A percentile compares a stretch with the other conserved stretches of the same genome.
These are phyloP conservation scores for Anaeramoeba ignava DNA, from an alignment of 78 protist species.

Conservation along the genomic window DNA sequence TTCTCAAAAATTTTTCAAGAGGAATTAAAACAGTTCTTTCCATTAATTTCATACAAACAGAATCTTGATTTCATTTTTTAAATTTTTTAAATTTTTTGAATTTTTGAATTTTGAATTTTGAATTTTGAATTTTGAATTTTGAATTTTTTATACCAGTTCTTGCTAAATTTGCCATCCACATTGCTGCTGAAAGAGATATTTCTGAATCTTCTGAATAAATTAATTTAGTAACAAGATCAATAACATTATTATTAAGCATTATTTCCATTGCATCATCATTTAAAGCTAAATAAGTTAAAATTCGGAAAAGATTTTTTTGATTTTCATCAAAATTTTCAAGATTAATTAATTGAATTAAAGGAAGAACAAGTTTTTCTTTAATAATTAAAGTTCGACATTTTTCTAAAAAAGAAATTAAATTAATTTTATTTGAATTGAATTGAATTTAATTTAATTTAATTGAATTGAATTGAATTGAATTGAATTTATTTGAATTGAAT, in stretches of 20 bases:
- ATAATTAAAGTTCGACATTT: no score
- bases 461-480: no score
- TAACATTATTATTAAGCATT: not conserved
- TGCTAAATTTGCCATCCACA: not conserved
- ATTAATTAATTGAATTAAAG: not conserved
- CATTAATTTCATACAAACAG: not conserved
- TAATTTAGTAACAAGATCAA: not conserved
- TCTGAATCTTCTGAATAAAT: not conserved
- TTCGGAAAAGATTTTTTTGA: not conserved
- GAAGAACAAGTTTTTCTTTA: no score
- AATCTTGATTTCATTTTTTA: no score
- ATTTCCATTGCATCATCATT: not conserved
- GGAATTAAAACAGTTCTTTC: not conserved
- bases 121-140: no score
- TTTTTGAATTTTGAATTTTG: no score
- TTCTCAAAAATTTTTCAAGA: not conserved
- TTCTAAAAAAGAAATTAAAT: no score
- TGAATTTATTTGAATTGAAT: no score
- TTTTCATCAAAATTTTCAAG: not conserved
- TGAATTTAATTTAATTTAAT: no score
- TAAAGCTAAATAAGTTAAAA: not conserved
- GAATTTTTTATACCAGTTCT: not conserved
- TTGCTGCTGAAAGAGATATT: not conserved
- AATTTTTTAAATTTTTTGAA: no score
- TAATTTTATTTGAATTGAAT: no score